phyloP scores from a whole-genome alignment of 2,329 filamentous ascomycete genomes.

The Trichophyton schoenleinii region DNA sequence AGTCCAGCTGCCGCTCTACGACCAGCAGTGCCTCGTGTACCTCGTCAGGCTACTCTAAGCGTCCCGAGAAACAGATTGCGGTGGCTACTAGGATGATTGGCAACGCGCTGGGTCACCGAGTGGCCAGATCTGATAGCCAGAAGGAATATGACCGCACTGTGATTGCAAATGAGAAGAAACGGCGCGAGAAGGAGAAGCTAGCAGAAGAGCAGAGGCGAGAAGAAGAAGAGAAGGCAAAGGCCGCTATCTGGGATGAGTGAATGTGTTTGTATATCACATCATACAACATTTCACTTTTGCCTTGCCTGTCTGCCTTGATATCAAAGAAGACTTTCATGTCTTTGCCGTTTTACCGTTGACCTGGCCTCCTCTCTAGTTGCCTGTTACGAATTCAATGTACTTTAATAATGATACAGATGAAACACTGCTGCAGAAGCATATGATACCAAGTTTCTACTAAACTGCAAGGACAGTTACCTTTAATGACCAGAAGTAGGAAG shows the following conservation, averaged over 20 bases:
- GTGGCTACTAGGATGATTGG: conserved; percentile 85
- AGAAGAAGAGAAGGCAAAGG: conserved; percentile 60
- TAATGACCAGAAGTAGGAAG: no score
- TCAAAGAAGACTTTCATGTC: not conserved
- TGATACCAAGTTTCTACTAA: not conserved
- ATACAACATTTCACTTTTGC: not conserved
- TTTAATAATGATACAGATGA: not conserved
- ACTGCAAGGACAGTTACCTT: no score
- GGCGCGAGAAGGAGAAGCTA: conserved; percentile 58
- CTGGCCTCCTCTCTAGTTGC: not conserved
- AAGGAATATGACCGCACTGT: conserved; percentile 70
- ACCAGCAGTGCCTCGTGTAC: conserved; percentile 4
- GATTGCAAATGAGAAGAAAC: conserved; percentile 71
- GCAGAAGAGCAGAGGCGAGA: conserved; percentile 51
- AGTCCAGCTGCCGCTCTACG: conserved; percentile 9
- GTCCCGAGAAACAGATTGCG: conserved; percentile 87
- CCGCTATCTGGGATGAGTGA: conserved; percentile 61
- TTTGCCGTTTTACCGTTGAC: not conserved
- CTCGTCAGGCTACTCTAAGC: conserved; percentile 17
- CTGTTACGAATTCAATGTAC: not conserved
- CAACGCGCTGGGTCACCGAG: conserved; percentile 67
- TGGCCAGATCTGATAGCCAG: conserved; percentile 78
- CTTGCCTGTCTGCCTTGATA: not conserved
- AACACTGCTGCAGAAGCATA: not conserved
- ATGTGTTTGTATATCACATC: not conserved